phyloP scores from a whole-genome alignment of 106 monocot genomes.

The Apostasia ramifera region DNA sequence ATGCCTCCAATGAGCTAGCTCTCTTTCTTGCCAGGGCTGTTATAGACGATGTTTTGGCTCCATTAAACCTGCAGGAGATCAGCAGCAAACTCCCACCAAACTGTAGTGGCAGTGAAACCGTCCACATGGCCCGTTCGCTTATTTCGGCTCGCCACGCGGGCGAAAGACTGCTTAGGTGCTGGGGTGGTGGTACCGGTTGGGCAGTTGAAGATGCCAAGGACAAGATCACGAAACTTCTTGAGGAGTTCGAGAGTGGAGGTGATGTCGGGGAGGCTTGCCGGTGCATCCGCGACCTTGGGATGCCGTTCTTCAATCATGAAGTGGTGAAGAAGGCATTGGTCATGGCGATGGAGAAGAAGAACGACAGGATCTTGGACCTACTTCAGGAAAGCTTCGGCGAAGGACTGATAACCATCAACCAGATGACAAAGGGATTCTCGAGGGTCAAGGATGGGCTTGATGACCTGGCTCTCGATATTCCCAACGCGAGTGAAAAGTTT shows the following conservation, averaged over 20 bases:
- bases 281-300: constrained; percentile 84
- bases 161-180: constrained; percentile 86
- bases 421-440: constrained; percentile 85
- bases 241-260: constrained; percentile 83
- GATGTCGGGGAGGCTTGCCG: constrained; percentile 82
- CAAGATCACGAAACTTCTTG: constrained; percentile 82
- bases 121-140: constrained; percentile 69
- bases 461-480: constrained; percentile 91
- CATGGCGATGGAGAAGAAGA: constrained; percentile 99
- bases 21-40: constrained; percentile 89
- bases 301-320: constrained; percentile 95
- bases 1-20: constrained; percentile 83
- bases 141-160: constrained; percentile 82
- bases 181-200: constrained; percentile 90
- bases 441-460: constrained; percentile 85
- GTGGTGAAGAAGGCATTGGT: constrained; percentile 87
- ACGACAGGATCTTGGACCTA: constrained; percentile 59
- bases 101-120: constrained; percentile 68
- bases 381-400: constrained; percentile 81
- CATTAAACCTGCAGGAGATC: constrained; percentile 82
- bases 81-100: constrained; percentile 42
- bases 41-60: constrained; percentile 77
- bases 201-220: constrained; percentile 96
- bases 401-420: constrained; percentile 86
- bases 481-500: constrained; percentile 68